A percentile compares a stretch with the other conserved stretches of the same genome.
These are phyloP conservation scores for Conticribra guillardii DNA, from an alignment of 108 stramenopile species.

Conservation along the genomic window DNA sequence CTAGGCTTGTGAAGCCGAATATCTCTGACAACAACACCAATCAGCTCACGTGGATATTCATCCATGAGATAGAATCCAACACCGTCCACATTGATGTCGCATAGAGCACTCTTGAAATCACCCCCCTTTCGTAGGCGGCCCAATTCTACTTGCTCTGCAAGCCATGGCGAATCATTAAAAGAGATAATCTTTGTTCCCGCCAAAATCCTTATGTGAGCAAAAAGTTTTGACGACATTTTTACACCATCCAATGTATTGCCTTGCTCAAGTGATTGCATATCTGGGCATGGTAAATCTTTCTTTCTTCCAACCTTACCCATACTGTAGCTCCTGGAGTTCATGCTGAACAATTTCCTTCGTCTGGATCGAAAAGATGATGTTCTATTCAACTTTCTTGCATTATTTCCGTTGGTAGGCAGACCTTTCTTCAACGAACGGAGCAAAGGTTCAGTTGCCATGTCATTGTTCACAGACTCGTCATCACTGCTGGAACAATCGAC, in stretches of 20 bases:
- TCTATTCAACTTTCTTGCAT: background rate
- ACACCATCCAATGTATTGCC: background rate
- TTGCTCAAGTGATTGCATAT: background rate
- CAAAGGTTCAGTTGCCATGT: background rate
- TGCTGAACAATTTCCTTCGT: slow-evolving; percentile 11
- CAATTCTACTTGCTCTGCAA: slow-evolving; percentile 16
- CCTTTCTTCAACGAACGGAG: too few species aligned
- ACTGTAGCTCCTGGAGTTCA: slow-evolving; percentile 13
- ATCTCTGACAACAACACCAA: slow-evolving; percentile 31
- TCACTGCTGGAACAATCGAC: background rate
- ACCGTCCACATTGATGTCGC: slow-evolving; percentile 19
- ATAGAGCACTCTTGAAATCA: slow-evolving; percentile 23
- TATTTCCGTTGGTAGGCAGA: too few species aligned
- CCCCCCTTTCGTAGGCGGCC: slow-evolving; percentile 27
- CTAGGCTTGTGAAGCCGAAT: slow-evolving; percentile 20
- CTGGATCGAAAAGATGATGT: background rate
- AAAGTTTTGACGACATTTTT: background rate
- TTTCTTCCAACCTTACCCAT: slow-evolving; percentile 25
- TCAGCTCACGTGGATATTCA: slow-evolving; percentile 20
- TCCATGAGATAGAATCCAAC: slow-evolving; percentile 23
- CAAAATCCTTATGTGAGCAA: slow-evolving; percentile 20
- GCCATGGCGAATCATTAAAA: slow-evolving; percentile 31
- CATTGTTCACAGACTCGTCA: background rate
- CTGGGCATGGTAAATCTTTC: slow-evolving; percentile 9
- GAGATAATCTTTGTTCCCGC: slow-evolving; percentile 38